Conservation (phyloP, 257 asterid species). For the Nicotiana benthamiana region DNA sequence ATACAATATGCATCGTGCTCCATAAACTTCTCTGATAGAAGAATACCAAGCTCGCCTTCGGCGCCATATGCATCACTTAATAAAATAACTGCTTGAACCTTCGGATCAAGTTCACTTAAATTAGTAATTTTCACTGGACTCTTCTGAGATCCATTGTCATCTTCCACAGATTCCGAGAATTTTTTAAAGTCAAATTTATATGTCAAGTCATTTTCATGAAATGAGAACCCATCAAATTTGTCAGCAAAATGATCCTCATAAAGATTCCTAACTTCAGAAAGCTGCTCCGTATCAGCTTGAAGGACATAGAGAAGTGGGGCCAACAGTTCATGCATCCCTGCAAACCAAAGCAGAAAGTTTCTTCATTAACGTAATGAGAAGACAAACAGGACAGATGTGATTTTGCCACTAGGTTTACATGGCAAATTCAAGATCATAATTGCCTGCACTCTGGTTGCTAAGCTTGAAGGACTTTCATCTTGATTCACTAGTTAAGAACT, state of each 20-base stretch:
- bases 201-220: constrained; percentile 60
- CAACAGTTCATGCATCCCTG: constrained; percentile 94
- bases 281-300: constrained; percentile 61
- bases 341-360: constrained; percentile 17
- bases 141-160: constrained; percentile 28
- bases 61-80: constrained; percentile 88
- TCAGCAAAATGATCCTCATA: constrained; percentile 69
- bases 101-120: constrained; percentile 58
- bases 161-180: constrained; percentile 47
- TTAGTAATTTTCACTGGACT: constrained; percentile 27
- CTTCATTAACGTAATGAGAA: constrained; percentile 6
- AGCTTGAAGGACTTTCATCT: background rate
- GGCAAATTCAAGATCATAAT: background rate
- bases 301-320: constrained; percentile 84
- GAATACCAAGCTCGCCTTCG: constrained; percentile 88
- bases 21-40: constrained; percentile 74
- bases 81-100: constrained; percentile 49
- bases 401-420: background rate
- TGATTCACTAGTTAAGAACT: background rate
- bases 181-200: constrained; percentile 73
- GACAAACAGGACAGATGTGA: background rate
- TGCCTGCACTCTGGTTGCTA: background rate
- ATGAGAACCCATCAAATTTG: constrained; percentile 72
- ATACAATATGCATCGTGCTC: constrained; percentile 90
- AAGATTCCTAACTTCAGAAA: constrained; percentile 59